Conservation (phyloP, 1,139 yeast species). For the Tardiomyces digboiensis region DNA sequence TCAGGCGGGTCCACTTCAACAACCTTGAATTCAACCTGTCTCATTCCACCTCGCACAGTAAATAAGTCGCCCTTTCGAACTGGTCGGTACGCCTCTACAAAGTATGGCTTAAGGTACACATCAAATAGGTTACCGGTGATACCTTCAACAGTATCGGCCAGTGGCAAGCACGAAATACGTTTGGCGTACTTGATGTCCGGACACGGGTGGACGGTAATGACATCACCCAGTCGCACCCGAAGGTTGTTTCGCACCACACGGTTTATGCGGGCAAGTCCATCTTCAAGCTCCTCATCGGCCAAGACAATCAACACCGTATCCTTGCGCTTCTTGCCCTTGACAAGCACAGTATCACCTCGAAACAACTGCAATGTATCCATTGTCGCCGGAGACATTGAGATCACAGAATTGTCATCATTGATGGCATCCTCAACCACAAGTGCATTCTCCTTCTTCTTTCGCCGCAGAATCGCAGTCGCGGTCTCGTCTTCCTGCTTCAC, state of each 20-base stretch:
- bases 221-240: slow-evolving; percentile 90
- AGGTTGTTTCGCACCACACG: slow-evolving; percentile 94
- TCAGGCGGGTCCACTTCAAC: slow-evolving; percentile 98
- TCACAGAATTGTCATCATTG: slow-evolving; percentile 94
- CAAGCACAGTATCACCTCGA: slow-evolving; percentile 96
- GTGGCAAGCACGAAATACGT: slow-evolving; percentile 91
- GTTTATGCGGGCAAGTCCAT: slow-evolving; percentile 90
- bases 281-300: slow-evolving; percentile 95
- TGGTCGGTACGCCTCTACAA: slow-evolving; percentile 98
- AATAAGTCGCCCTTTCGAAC: slow-evolving; percentile 97
- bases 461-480: slow-evolving; percentile 94
- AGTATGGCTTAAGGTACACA: slow-evolving; percentile 93
- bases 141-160: slow-evolving; percentile 98
- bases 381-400: slow-evolving; percentile 89
- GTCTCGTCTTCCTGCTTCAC: slow-evolving; percentile 64
- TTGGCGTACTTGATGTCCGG: slow-evolving; percentile 95
- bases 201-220: slow-evolving; percentile 86
- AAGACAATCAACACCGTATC: slow-evolving; percentile 96
- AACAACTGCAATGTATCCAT: slow-evolving; percentile 93
- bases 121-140: slow-evolving; percentile 96
- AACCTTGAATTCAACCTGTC: slow-evolving; percentile 97
- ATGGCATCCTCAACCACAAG: slow-evolving; percentile 94
- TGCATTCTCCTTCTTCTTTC: slow-evolving; percentile 96
- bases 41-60: slow-evolving; percentile 97
- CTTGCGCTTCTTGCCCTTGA: slow-evolving; percentile 96